phyloP scores from a whole-genome alignment of 164 flowering plant genomes.

The Warburgia ugandensis region DNA sequence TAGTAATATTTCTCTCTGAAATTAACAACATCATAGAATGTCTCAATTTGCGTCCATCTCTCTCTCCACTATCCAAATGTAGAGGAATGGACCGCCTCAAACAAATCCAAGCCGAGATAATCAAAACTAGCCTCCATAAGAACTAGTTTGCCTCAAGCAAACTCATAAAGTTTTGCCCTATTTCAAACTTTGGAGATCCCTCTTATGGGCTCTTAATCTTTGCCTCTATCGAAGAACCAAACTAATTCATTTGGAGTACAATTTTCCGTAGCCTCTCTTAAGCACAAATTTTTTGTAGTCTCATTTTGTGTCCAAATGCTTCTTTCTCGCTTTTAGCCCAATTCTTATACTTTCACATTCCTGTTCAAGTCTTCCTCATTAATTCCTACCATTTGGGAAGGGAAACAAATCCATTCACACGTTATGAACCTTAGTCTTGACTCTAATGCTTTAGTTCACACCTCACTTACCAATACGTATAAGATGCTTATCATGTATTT shows the following conservation, averaged over 20 bases:
- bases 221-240: constrained; percentile 45
- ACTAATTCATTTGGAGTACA: constrained; percentile 54
- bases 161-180: constrained; percentile 55
- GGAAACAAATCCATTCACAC: constrained; percentile 57
- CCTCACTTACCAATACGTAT: constrained; percentile 66
- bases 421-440: constrained; percentile 54
- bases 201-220: constrained; percentile 53
- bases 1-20: no score
- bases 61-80: constrained; percentile 56
- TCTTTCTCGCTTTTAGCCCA: constrained; percentile 37
- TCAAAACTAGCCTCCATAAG: constrained; percentile 73
- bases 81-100: constrained; percentile 35
- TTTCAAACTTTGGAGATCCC: constrained; percentile 45
- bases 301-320: constrained; percentile 43
- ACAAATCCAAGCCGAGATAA: constrained; percentile 61
- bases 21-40: no score
- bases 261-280: constrained; percentile 48
- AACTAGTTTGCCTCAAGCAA: constrained; percentile 61
- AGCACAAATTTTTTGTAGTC: constrained; percentile 30
- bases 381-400: constrained; percentile 23
- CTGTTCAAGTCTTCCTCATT: constrained; percentile 55
- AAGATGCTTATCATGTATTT: constrained; percentile 57
- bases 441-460: constrained; percentile 48
- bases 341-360: constrained; percentile 69
- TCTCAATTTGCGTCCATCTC: no score